phyloP scores from a whole-genome alignment of 208 protist genomes.

The Naegleria lovaniensis region DNA sequence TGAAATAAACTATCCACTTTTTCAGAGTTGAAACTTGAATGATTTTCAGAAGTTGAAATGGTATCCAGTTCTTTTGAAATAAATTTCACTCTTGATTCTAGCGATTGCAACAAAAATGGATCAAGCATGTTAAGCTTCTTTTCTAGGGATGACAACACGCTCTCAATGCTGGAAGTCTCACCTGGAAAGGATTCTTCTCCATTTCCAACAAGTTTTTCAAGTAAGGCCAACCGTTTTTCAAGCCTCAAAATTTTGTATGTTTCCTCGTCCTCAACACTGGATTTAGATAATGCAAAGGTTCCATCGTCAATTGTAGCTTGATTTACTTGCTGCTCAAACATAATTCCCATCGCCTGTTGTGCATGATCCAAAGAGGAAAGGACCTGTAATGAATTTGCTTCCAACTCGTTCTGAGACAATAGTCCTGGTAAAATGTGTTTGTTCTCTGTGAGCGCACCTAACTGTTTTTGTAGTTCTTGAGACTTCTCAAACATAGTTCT shows the following conservation, averaged over 20 bases:
- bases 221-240: background rate
- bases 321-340: background rate
- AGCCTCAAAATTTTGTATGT: background rate
- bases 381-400: background rate
- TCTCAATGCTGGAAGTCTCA: background rate
- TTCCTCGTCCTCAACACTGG: too few relatives aligned
- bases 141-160: background rate
- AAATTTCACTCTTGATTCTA: background rate
- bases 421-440: background rate
- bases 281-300: too few relatives aligned
- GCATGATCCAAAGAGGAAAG: background rate
- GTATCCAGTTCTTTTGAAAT: background rate
- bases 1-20: background rate
- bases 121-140: background rate
- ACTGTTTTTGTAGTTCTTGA: background rate
- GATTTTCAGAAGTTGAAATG: background rate
- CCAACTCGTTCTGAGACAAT: background rate
- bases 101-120: background rate
- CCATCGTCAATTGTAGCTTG: too few relatives aligned
- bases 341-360: background rate
- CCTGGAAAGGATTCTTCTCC: background rate
- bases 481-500: background rate
- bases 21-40: background rate
- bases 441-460: background rate
- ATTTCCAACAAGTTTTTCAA: background rate